Evolutionary conservation across 495 filamentous ascomycete genomes (phyloP).

Genomic region (Penicillium malachiteum): DNA sequence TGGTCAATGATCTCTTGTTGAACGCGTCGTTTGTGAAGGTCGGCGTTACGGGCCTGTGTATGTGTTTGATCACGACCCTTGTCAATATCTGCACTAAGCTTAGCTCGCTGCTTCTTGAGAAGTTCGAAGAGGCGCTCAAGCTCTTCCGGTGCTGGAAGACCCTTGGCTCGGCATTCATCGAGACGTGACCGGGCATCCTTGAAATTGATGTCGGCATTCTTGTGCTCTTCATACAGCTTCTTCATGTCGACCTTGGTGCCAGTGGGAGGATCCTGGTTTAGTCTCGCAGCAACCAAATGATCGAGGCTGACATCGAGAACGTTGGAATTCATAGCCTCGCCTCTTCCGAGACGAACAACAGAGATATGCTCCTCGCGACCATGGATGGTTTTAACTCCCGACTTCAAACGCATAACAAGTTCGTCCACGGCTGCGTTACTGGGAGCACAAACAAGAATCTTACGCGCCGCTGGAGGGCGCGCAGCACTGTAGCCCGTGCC

Average conservation of each 20-base stretch:
- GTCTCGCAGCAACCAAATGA: conserved; percentile 75
- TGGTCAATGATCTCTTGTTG: conserved; percentile 89
- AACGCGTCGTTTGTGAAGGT: conserved; percentile 76
- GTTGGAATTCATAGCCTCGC: conserved; percentile 86
- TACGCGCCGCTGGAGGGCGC: conserved; percentile 58
- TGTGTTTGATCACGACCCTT: conserved; percentile 80
- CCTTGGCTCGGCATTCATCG: conserved; percentile 66
- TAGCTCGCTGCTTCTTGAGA: conserved; percentile 69
- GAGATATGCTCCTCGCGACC: conserved; percentile 72
- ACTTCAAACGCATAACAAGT: conserved; percentile 87
- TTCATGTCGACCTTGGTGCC: conserved; percentile 58
- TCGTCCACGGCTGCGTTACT: conserved; percentile 98
- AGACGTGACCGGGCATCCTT: conserved; percentile 63
- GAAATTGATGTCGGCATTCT: conserved; percentile 68
- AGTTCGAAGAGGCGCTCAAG: conserved; percentile 75
- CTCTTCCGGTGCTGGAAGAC: conserved; percentile 57
- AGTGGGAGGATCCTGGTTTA: conserved; percentile 45
- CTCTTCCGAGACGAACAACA: conserved; percentile 86
- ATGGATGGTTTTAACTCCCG: conserved; percentile 75
- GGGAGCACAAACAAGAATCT: conserved; percentile 90
- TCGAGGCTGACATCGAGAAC: conserved; percentile 93
- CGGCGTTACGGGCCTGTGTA: conserved; percentile 70
- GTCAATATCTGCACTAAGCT: conserved; percentile 79
- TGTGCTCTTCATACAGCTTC: conserved; percentile 79
- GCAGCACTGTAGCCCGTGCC: conserved; percentile 15